Evolutionary conservation across 2,329 filamentous ascomycete species (phyloP).

Genomic region (Colletotrichum navitas): DNA sequence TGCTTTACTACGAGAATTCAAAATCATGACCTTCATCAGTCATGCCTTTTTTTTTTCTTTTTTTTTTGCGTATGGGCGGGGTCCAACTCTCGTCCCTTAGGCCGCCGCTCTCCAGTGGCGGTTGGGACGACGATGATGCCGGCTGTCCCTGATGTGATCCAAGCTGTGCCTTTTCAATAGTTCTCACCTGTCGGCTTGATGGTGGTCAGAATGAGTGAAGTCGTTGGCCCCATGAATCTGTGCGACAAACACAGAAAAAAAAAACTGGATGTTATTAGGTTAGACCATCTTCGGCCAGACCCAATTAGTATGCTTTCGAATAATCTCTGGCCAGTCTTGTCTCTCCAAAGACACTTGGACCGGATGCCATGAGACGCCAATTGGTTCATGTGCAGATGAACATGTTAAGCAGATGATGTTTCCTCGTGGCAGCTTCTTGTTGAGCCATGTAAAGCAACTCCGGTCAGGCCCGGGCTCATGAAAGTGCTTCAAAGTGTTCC

Average conservation of each 20-base stretch:
- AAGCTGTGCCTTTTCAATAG: neutral
- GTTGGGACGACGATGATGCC: too few species aligned
- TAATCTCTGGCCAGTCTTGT: neutral
- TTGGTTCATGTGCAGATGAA: neutral
- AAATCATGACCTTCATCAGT: conserved; percentile 32
- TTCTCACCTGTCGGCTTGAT: neutral
- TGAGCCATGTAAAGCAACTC: neutral
- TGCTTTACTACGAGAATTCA: conserved; percentile 36
- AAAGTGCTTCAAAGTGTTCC: too few species aligned
- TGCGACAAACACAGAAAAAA: neutral
- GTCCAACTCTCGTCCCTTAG: neutral
- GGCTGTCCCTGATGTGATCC: neutral
- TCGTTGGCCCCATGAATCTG: neutral
- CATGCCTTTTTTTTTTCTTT: conserved; percentile 6
- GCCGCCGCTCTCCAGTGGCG: neutral
- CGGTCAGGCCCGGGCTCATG: too few species aligned
- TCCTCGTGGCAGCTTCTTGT: neutral
- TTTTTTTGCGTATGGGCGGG: conserved; percentile 8
- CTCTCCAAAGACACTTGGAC: neutral
- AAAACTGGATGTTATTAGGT: too few species aligned
- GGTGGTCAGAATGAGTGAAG: neutral
- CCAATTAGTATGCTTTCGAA: neutral
- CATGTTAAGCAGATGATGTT: neutral
- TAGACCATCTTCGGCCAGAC: too few species aligned
- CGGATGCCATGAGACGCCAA: too few species aligned